Evolutionary conservation across 192 early-diverging fungal species (phyloP).

Genomic region (Gonapodya prolifera): DNA sequence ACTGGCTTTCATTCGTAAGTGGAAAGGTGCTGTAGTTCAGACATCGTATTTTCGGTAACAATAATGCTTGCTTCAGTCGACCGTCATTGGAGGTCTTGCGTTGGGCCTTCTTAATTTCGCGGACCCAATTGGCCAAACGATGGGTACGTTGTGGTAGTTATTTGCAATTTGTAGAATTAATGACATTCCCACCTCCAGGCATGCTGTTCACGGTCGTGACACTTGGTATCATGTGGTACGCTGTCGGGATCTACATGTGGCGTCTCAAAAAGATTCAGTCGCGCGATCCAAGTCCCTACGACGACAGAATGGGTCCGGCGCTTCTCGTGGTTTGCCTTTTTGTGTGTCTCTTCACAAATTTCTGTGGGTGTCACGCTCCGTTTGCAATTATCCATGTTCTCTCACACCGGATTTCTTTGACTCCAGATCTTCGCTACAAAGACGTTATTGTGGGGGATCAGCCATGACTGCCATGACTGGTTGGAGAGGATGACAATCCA

Average conservation of each 20-base stretch:
- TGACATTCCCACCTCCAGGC: neutral
- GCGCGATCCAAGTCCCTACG: conserved; percentile 12
- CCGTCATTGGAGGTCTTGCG: conserved; percentile 53
- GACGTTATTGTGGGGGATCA: neutral
- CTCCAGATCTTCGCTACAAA: neutral
- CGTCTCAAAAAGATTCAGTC: neutral
- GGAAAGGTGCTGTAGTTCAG: too few species aligned
- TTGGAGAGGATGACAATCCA: too few species aligned
- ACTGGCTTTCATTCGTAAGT: conserved; percentile 42
- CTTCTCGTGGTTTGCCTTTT: conserved; percentile 50
- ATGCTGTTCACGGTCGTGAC: neutral
- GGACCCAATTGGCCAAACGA: conserved; percentile 30
- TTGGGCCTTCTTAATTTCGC: conserved; percentile 66
- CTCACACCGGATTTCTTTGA: neutral
- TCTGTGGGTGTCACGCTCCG: neutral
- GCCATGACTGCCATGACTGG: neutral
- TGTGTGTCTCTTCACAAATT: neutral
- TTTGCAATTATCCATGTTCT: neutral
- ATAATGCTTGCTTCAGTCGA: conserved; percentile 14
- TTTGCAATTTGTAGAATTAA: neutral
- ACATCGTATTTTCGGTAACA: too few species aligned
- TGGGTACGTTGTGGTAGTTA: conserved; percentile 27
- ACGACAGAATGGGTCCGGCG: conserved; percentile 62
- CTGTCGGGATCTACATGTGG: neutral
- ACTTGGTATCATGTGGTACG: neutral